phyloP scores from a whole-genome alignment of 169 alveolate species.

The Plasmodium sp. region DNA sequence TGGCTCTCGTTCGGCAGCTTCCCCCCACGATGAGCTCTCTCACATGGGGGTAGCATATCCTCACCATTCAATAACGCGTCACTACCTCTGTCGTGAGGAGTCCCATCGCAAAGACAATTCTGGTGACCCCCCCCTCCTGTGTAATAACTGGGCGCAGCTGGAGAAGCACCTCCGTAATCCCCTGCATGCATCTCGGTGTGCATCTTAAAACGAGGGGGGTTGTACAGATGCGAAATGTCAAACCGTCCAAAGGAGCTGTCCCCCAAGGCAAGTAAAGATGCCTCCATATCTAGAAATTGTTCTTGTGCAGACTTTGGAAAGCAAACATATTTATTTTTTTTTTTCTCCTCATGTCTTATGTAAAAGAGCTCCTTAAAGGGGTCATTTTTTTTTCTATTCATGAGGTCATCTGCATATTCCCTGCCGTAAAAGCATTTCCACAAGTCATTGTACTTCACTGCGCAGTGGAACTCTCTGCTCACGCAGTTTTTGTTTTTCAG shows the following conservation, averaged over 20 bases:
- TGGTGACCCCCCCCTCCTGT: neutral
- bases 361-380: constrained; percentile 28
- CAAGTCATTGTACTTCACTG: constrained; percentile 14
- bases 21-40: neutral
- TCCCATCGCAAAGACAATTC: neutral
- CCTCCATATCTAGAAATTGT: constrained; percentile 27
- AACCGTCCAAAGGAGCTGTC: neutral
- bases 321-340: constrained; percentile 10
- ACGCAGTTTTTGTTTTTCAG: neutral
- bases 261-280: constrained; percentile 10
- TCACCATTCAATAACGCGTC: neutral
- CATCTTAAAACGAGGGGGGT: neutral
- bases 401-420: constrained; percentile 12
- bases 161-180: neutral
- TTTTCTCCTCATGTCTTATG: constrained; percentile 22
- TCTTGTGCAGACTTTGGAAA: constrained; percentile 38
- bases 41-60: neutral
- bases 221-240: neutral
- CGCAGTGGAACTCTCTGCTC: neutral
- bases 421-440: constrained; percentile 5
- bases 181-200: neutral
- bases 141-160: neutral
- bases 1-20: neutral
- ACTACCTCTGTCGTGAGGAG: neutral
- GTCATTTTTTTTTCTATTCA: constrained; percentile 5